Percentiles rank a stretch among this genome's conserved stretches.
Evolutionary conservation across 2,329 filamentous ascomycete genomes (phyloP).

Genomic region (Westerdykella aurantiaca): DNA sequence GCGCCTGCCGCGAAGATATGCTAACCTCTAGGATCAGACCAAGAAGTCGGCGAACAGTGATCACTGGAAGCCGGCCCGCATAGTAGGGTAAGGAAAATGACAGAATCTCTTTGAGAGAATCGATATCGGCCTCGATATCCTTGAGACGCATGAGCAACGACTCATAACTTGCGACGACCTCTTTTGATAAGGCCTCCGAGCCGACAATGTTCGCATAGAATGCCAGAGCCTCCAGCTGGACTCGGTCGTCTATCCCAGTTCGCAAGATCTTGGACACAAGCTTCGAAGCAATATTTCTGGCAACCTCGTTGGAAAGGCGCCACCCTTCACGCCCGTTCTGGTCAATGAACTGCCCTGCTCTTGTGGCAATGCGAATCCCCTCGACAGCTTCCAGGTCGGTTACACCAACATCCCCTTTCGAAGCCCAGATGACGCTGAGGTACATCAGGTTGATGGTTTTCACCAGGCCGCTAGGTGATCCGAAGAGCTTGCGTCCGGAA

Average conservation of each 20-base stretch:
- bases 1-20: constrained; percentile 3
- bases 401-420: constrained; percentile 17
- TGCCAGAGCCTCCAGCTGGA: constrained; percentile 27
- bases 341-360: constrained; percentile 21
- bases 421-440: constrained; percentile 27
- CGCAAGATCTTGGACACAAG: constrained; percentile 24
- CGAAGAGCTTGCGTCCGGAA: constrained; percentile 29
- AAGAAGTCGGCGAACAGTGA: constrained; percentile 12
- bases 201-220: constrained; percentile 27
- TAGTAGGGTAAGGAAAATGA: constrained; percentile 21
- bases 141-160: constrained; percentile 9
- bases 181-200: constrained; percentile 10
- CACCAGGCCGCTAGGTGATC: constrained; percentile 14
- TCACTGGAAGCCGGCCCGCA: constrained; percentile 16
- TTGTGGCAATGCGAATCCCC: constrained; percentile 30
- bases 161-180: constrained; percentile 21
- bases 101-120: constrained; percentile 14
- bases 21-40: constrained; percentile 12
- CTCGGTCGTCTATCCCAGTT: constrained; percentile 10
- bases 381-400: constrained; percentile 25
- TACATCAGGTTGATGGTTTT: constrained; percentile 29
- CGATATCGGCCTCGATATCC: constrained; percentile 6
- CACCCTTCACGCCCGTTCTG: constrained; percentile 15
- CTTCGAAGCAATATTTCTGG: constrained; percentile 19
- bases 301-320: constrained; percentile 15